Conservation (phyloP, 441 rosid genomes). For the Metrosideros polymorpha region DNA sequence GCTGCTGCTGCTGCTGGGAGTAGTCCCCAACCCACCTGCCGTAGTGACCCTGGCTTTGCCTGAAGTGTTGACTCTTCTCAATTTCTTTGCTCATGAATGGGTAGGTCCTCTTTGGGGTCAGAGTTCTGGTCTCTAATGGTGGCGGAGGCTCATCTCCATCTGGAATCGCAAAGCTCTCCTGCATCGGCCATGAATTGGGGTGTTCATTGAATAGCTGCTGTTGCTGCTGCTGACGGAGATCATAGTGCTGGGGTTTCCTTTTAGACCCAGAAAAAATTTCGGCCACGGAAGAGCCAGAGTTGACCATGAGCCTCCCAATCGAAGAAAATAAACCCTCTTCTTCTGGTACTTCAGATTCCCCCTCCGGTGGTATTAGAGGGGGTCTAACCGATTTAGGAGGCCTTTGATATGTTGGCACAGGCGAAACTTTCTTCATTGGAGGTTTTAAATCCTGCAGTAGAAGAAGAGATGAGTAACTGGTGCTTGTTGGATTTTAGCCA, state of each 20-base stretch:
- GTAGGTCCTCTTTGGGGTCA: constrained; percentile 38
- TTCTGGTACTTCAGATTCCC: constrained; percentile 54
- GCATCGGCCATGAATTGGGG: constrained; percentile 57
- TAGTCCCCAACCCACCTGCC: constrained; percentile 32
- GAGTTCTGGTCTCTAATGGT: constrained; percentile 46
- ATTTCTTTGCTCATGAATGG: constrained; percentile 32
- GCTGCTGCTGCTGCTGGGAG: constrained; percentile 30
- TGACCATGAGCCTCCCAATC: constrained; percentile 52
- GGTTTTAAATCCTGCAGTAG: constrained; percentile 34
- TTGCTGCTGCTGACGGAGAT: constrained; percentile 44
- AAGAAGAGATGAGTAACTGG: not conserved
- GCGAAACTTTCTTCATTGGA: constrained; percentile 24
- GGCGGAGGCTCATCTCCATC: constrained; percentile 73
- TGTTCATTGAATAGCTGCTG: constrained; percentile 24
- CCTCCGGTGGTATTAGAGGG: constrained; percentile 60
- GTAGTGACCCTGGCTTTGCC: constrained; percentile 38
- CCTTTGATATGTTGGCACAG: constrained; percentile 59
- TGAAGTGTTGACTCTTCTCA: constrained; percentile 27
- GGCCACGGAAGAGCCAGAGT: constrained; percentile 60
- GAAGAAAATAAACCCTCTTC: constrained; percentile 72
- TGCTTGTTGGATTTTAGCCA: not conserved
- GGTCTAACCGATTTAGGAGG: constrained; percentile 53
- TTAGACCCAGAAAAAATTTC: constrained; percentile 42
- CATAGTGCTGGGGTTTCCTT: constrained; percentile 29
- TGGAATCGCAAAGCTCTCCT: constrained; percentile 73